Conservation (phyloP, 805 yeast species). For the Hanseniaspora vineae region DNA sequence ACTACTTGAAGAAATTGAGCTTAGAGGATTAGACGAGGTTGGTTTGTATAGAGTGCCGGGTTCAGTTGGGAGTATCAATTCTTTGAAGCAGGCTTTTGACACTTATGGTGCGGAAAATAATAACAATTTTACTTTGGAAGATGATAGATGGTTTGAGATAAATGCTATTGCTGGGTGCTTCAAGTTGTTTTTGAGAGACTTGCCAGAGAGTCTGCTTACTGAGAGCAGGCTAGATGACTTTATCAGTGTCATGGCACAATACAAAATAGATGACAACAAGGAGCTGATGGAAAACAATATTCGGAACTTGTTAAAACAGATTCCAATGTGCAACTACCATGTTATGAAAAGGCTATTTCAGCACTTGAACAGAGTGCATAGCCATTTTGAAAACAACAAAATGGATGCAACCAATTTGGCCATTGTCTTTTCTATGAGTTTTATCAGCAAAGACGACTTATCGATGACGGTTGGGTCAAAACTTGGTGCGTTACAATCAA, state of each 20-base stretch:
- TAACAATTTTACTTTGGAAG: constrained; percentile 31
- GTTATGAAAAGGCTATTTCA: constrained; percentile 52
- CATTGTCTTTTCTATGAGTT: constrained; percentile 69
- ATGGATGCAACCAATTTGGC: constrained; percentile 88
- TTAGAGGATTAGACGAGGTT: constrained; percentile 79
- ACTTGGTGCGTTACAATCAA: constrained; percentile 40
- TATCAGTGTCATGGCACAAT: constrained; percentile 22
- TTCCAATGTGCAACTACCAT: constrained; percentile 58
- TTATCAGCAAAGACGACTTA: constrained; percentile 32
- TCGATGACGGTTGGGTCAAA: constrained; percentile 35
- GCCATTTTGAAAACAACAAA: constrained; percentile 53
- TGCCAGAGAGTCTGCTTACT: constrained; percentile 74
- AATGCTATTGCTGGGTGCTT: constrained; percentile 84
- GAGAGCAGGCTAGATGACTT: constrained; percentile 51
- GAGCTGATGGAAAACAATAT: constrained; percentile 16
- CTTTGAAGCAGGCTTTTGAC: constrained; percentile 40
- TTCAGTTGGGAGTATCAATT: constrained; percentile 43
- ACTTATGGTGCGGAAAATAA: constrained; percentile 29
- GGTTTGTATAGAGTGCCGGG: constrained; percentile 77
- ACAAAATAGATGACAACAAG: constrained; percentile 11
- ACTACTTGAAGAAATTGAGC: constrained; percentile 64
- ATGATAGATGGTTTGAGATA: constrained; percentile 59
- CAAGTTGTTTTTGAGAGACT: constrained; percentile 68
- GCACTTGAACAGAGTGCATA: constrained; percentile 60
- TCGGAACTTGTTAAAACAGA: constrained; percentile 21